Base-by-base conservation (phyloP, 2,329 filamentous ascomycete species). In the Microcyclospora tardicrescens region DNA sequence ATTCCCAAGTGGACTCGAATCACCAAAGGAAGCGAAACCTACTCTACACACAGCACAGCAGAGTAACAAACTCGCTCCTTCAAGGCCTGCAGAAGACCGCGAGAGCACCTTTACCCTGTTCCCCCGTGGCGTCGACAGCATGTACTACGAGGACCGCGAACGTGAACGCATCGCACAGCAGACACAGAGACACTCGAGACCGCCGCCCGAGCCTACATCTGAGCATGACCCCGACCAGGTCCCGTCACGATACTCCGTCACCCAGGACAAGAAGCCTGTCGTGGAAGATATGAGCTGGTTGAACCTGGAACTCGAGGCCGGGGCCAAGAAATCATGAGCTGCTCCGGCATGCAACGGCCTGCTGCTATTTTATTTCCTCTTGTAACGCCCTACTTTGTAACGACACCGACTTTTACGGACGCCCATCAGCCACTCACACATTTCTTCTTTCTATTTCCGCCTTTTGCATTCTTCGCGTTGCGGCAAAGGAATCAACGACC, bases 271-370 rank as follows among this genome's bases (percentile, higher is more conserved):
- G 40, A 41, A 46, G 37, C 34, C 49, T 2, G 35, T 36, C 35
- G 46, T 47, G 31, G 47, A 40, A 28, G 82, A 86, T 57, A 83
- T 86, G 79, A 84, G 79, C 61, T 87, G 82, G 82, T 62, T 87
- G 46, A 85, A 86, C 53, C 67, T 86, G 16, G 49, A 24, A 8
- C 19, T 24, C 8, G 19, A 24, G 19, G 19, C 19, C 19, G 19
- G 19, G 19, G 19, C 19, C 19, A 24, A 24, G 8, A 24, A 24
- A 5, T 24, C 8, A 24, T 24, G 19, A 24, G 19, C 19, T 24
- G 19, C 19, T 24, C 19, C 19, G 19, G 19, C 19, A 24, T 24
- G 19, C 19, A 24, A 24, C 19, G 19, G 19, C n/a, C n/a, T n/a
- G n/a, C 19, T 24, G 19, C 19, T 24, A 8, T 24, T 24, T 24